Conservation (phyloP, 176 grass and related monocot genomes). For the Raddia distichophylla region DNA sequence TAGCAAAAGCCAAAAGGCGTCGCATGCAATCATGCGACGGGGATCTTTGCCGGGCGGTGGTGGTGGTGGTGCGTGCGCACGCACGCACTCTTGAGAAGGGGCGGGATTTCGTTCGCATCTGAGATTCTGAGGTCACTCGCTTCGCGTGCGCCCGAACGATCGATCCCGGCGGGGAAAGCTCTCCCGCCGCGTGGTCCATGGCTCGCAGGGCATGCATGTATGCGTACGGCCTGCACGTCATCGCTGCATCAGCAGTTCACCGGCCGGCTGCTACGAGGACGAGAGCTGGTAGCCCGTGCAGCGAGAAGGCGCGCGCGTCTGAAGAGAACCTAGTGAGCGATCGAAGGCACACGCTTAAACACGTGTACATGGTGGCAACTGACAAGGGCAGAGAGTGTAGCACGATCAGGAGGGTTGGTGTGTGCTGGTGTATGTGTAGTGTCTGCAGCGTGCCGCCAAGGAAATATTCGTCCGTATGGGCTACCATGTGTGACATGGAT, state of each 20-base stretch:
- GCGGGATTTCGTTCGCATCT: neutral
- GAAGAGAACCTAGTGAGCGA: too few relatives aligned
- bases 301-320: too few relatives aligned
- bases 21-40: slow-evolving; percentile 31
- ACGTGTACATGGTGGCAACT: too few relatives aligned
- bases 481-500: too few relatives aligned
- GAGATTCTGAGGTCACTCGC: neutral
- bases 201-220: neutral
- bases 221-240: neutral
- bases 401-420: too few relatives aligned
- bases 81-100: neutral
- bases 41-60: slow-evolving; percentile 23
- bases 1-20: neutral
- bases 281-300: too few relatives aligned
- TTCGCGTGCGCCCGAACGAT: neutral
- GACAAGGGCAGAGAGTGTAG: too few relatives aligned
- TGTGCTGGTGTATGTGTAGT: too few relatives aligned
- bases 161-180: neutral
- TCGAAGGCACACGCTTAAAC: too few relatives aligned
- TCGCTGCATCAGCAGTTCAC: neutral
- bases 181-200: neutral
- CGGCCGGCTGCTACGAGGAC: too few relatives aligned
- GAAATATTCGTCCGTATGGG: too few relatives aligned
- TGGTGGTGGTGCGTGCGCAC: neutral
- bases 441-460: too few relatives aligned